Percentiles rank a stretch among this genome's conserved stretches.
phyloP scores from a whole-genome alignment of 1,139 yeast genomes.

The Zygosaccharomyces sapae region DNA sequence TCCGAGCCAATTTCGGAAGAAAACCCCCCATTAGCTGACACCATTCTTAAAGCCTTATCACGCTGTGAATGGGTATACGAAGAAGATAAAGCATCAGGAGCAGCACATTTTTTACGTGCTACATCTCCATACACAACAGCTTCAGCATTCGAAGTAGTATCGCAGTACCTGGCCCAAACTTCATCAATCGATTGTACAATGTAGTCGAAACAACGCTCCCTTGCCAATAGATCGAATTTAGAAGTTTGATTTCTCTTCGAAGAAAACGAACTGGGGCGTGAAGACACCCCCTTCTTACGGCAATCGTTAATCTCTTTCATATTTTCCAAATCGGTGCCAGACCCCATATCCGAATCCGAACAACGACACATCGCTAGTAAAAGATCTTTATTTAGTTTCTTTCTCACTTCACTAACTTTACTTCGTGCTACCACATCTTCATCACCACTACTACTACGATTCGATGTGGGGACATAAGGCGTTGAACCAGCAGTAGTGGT shows the following conservation, averaged over 20 bases:
- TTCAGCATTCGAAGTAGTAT: conserved; percentile 82
- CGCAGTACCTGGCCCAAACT: conserved; percentile 95
- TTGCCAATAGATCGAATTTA: conserved; percentile 62
- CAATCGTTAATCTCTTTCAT: neutral
- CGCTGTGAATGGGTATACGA: conserved; percentile 4
- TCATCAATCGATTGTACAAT: conserved; percentile 90
- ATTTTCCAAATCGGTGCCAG: conserved; percentile 7
- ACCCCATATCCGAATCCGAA: conserved; percentile 17
- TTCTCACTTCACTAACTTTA: conserved; percentile 1
- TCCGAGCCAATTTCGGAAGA: conserved; percentile 13
- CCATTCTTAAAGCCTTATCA: conserved; percentile 15
- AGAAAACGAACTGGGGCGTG: conserved; percentile 25
- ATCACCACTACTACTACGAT: conserved; percentile 1
- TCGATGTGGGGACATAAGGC: conserved; percentile 2
- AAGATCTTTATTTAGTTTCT: conserved; percentile 13
- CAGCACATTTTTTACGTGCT: conserved; percentile 13
- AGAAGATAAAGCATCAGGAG: conserved; percentile 20
- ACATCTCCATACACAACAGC: conserved; percentile 55
- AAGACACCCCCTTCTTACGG: conserved; percentile 8
- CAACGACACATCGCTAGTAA: conserved; percentile 20
- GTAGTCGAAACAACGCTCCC: conserved; percentile 86
- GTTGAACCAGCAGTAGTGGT: conserved; percentile 5
- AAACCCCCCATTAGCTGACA: conserved; percentile 14
- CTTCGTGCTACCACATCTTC: conserved; percentile 1
- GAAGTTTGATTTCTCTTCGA: conserved; percentile 41